Base-by-base conservation (phyloP, 2,329 filamentous ascomycete species). In the Rhinocladiella similis region DNA sequence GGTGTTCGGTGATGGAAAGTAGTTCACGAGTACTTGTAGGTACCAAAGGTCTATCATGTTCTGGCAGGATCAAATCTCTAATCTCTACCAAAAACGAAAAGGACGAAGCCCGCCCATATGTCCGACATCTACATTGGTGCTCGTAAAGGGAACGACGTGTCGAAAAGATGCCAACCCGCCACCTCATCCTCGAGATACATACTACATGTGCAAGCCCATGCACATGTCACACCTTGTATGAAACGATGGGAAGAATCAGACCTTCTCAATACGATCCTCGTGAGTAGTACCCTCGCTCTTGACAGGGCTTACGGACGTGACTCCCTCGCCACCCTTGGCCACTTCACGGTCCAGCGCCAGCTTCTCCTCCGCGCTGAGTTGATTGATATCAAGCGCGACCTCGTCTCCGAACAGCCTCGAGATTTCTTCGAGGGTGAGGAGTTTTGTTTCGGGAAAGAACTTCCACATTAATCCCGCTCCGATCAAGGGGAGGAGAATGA, bases 361-460 rank as follows among this genome's bases (percentile, higher is more conserved):
- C 22, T 25, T 45, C 18, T 45, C 22, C 9, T 45, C 42, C 5
- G 42, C 19, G 18, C 42, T 45, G 22, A 45, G 42, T 6, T 45
- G 42, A 45, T 61, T 65, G 41, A 64, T 55, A 49, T 56, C 50
- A 9, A 66, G 57, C 13, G 66, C 66, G 9, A 67, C 65, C 47
- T 65, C 56, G 47, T 72, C 70, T 3, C 70, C 69, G 56, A 73
- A 73, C 1, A 65, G 52, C 5, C 61, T 65, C 20, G 66, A 66
- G 51, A 73, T 71, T 41, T 72, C 70, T 51, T 72, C 70, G 41
- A 72, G 57, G 7, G 64, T 67, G 14, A 65, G 61, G 7, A 66
- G 65, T 53, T 72, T 72, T 0, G 70, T 73, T 49, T 73, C 71
- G 0, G 69, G 70, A 47, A 69, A 71, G 35, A 45, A 45, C 18